These are phyloP conservation scores for Crocinoboletus sp. DNA, from an alignment of 1,284 basidiomycete genomes.

Conservation along the genomic window DNA sequence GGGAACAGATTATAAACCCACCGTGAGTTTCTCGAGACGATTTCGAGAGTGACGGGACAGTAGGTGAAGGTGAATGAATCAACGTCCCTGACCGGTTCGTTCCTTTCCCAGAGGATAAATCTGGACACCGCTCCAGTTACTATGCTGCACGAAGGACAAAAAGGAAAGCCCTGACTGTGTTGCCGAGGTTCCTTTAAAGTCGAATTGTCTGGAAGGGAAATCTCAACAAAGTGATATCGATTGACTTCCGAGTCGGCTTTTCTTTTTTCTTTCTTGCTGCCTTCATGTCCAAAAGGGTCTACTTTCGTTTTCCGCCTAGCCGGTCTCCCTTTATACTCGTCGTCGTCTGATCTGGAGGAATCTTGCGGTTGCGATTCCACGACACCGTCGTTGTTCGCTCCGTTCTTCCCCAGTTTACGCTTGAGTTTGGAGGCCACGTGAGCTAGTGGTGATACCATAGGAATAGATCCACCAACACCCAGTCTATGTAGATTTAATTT, in stretches of 20 bases:
- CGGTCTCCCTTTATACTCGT: slow-evolving; percentile 53
- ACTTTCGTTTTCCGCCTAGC: slow-evolving; percentile 53
- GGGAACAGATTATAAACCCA: slow-evolving; percentile 12
- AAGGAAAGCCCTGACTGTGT: slow-evolving; percentile 13
- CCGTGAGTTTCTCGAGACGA: slow-evolving; percentile 14
- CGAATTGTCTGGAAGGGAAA: not conserved
- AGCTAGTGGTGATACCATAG: slow-evolving; percentile 40
- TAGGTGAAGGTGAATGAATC: slow-evolving; percentile 1
- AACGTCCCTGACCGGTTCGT: slow-evolving; percentile 1
- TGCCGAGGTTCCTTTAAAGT: not conserved
- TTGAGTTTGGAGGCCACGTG: slow-evolving; percentile 52
- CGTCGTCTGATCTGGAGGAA: slow-evolving; percentile 38
- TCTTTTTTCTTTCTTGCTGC: slow-evolving; percentile 34
- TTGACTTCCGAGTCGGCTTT: slow-evolving; percentile 8
- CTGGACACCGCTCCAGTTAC: slow-evolving; percentile 11
- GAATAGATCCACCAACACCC: slow-evolving; percentile 62
- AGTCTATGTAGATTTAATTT: slow-evolving; percentile 40
- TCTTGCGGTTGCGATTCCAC: slow-evolving; percentile 31
- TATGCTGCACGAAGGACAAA: not conserved
- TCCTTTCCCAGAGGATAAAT: slow-evolving; percentile 3
- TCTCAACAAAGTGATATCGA: not conserved
- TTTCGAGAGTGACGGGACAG: slow-evolving; percentile 1
- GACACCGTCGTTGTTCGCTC: slow-evolving; percentile 45
- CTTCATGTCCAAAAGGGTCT: slow-evolving; percentile 52
- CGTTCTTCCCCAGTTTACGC: slow-evolving; percentile 47